A percentile compares a stretch with the other conserved stretches of the same genome.
Evolutionary conservation across 257 asterid species (phyloP).

Genomic region (Petrea volubilis): DNA sequence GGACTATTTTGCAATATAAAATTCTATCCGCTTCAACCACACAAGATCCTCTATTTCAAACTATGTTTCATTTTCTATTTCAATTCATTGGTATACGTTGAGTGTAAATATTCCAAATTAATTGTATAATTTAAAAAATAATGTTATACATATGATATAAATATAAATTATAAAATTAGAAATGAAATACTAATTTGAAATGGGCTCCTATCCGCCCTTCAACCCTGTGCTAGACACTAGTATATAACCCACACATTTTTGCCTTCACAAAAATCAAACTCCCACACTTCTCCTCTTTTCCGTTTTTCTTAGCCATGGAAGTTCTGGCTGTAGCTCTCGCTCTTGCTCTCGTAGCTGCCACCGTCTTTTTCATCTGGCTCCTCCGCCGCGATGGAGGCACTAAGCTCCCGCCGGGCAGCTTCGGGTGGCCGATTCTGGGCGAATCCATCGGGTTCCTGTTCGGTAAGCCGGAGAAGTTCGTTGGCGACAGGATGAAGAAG

Average conservation of each 20-base stretch:
- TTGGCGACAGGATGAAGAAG: slow-evolving; percentile 44
- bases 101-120: too few relatives aligned
- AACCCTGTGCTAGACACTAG: neutral
- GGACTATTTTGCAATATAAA: too few relatives aligned
- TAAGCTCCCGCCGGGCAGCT: slow-evolving; percentile 62
- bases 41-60: too few relatives aligned
- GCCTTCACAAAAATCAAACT: neutral
- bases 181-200: too few relatives aligned
- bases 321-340: too few relatives aligned
- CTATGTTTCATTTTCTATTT: too few relatives aligned
- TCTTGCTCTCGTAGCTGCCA: neutral
- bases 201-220: too few relatives aligned
- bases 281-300: neutral
- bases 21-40: too few relatives aligned
- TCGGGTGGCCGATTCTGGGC: slow-evolving; percentile 57
- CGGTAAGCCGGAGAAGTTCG: slow-evolving; percentile 52
- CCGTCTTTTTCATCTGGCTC: slow-evolving; percentile 1
- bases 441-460: slow-evolving; percentile 46
- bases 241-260: neutral
- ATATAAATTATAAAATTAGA: too few relatives aligned
- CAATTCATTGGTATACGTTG: too few relatives aligned
- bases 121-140: too few relatives aligned
- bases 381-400: neutral
- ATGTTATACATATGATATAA: too few relatives aligned
- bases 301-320: slow-evolving; percentile 27